Conservation (phyloP, 495 filamentous ascomycete genomes). For the Podospora pseudocomata region DNA sequence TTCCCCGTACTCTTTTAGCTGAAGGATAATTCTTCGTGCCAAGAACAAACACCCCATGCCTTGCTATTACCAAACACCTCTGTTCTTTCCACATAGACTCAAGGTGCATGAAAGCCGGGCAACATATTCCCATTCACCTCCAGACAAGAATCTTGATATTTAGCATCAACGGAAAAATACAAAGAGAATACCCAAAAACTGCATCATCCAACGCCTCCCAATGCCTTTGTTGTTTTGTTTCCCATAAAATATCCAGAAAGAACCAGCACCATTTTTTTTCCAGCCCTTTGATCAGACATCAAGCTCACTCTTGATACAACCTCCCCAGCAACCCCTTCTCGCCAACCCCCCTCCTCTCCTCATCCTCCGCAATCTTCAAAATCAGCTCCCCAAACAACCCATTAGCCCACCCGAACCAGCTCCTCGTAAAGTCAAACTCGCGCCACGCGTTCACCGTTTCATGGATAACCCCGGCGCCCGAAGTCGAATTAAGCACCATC, state of each 20-base stretch:
- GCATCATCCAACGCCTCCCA: background rate
- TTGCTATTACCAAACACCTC: constrained; percentile 91
- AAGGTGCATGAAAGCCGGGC: constrained; percentile 85
- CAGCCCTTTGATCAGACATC: background rate
- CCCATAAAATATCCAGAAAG: background rate
- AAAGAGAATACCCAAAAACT: background rate
- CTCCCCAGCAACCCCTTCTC: constrained; percentile 26
- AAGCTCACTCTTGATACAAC: constrained; percentile 29
- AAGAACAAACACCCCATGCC: constrained; percentile 60
- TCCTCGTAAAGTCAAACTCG: constrained; percentile 52
- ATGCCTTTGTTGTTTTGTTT: background rate
- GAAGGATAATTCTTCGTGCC: constrained; percentile 97
- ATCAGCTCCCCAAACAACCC: constrained; percentile 65
- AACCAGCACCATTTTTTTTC: background rate
- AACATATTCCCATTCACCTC: constrained; percentile 48
- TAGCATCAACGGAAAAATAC: background rate
- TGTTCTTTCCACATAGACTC: constrained; percentile 53
- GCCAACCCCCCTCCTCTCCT: constrained; percentile 23
- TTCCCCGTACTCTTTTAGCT: constrained; percentile 71
- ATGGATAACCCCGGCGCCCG: constrained; percentile 55
- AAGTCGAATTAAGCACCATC: constrained; percentile 52
- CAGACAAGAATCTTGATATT: background rate
- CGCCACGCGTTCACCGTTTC: constrained; percentile 58
- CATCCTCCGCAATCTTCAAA: constrained; percentile 37
- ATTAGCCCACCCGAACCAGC: constrained; percentile 70